phyloP scores from a whole-genome alignment of 1,139 yeast genomes.

The Kurtzmaniella quercitrusa region DNA sequence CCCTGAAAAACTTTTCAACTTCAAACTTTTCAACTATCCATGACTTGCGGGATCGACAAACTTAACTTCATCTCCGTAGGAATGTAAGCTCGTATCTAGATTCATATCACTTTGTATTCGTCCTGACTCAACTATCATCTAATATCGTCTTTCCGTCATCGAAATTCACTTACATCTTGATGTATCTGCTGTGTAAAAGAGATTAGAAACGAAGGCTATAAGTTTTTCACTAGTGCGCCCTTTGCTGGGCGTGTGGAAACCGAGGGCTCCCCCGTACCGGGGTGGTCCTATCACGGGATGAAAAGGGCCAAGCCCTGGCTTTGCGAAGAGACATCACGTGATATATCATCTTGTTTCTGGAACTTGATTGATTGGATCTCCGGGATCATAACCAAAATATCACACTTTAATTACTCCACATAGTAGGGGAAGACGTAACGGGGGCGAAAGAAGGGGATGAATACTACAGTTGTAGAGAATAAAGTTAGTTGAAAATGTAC shows the following conservation, averaged over 20 bases:
- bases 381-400: no score
- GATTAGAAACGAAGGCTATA: slow-evolving; percentile 2
- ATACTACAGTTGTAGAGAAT: no score
- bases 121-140: background rate
- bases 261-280: background rate
- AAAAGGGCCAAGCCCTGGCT: slow-evolving; percentile 2
- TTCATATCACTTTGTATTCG: background rate
- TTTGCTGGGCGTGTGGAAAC: slow-evolving; percentile 2
- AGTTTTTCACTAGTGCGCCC: slow-evolving; percentile 3
- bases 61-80: no score
- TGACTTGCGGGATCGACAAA: no score
- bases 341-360: no score
- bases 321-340: background rate
- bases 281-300: background rate
- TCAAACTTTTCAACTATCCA: background rate
- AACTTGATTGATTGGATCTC: no score
- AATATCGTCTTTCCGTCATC: background rate
- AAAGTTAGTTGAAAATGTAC: no score
- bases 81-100: no score
- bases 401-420: no score
- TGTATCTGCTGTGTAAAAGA: slow-evolving; percentile 4
- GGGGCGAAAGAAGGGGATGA: no score
- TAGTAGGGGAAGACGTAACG: no score
- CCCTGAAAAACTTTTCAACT: background rate
- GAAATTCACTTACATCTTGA: slow-evolving; percentile 5